phyloP scores from a whole-genome alignment of 2,329 filamentous ascomycete species.

The Metarhizium robertsii region DNA sequence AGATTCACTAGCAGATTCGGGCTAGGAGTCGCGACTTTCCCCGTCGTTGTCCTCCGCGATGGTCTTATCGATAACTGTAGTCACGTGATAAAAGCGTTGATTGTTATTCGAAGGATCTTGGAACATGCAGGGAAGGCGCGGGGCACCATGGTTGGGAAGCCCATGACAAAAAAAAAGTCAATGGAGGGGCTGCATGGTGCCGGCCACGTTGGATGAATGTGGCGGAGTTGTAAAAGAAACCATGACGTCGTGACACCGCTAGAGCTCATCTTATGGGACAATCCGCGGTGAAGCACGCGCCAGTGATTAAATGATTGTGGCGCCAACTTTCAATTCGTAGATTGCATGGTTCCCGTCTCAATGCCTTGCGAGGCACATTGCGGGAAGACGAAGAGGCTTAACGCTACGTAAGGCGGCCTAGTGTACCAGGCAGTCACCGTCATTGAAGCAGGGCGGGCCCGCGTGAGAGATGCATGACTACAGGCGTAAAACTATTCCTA shows the following conservation, averaged over 20 bases:
- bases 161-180: slow-evolving; percentile 5
- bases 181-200: slow-evolving; percentile 13
- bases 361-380: not conserved
- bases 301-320: not conserved
- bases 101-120: not conserved
- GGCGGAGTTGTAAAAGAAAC: not conserved
- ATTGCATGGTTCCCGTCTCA: not conserved
- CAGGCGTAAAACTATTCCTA: not conserved
- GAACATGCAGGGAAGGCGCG: slow-evolving; percentile 7
- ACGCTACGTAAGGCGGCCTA: no score
- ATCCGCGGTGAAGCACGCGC: not conserved
- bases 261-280: not conserved
- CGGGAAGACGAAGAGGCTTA: not conserved
- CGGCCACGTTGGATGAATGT: not conserved
- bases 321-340: not conserved
- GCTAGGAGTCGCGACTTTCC: not conserved
- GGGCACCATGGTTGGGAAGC: not conserved
- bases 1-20: not conserved
- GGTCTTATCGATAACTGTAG: slow-evolving; percentile 1
- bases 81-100: slow-evolving; percentile 2
- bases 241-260: not conserved
- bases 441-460: not conserved
- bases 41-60: not conserved
- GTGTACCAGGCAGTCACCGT: no score
- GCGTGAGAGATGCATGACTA: not conserved